Conservation (phyloP, 2,329 filamentous ascomycete genomes). For the Akanthomyces lecanii region DNA sequence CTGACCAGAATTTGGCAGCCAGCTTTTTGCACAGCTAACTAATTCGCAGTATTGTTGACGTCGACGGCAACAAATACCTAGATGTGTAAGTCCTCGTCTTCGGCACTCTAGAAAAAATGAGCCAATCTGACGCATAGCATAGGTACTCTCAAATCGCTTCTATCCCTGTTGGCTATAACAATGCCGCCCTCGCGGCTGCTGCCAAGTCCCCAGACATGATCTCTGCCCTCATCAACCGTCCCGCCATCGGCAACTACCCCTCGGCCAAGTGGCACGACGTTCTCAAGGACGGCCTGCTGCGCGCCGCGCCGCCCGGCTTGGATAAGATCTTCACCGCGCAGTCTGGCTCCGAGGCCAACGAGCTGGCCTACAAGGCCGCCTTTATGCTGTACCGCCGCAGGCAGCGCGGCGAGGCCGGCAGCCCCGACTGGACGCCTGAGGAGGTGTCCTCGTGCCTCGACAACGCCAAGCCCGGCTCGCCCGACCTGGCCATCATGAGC, state of each 20-base stretch:
- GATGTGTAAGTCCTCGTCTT: constrained; percentile 40
- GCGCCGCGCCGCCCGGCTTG: constrained; percentile 68
- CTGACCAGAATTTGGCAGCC: no score
- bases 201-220: constrained; percentile 68
- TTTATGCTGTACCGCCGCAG: constrained; percentile 76
- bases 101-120: background rate
- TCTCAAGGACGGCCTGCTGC: constrained; percentile 66
- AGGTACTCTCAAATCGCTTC: constrained; percentile 79
- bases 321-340: constrained; percentile 78
- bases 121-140: background rate
- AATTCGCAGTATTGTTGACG: constrained; percentile 37
- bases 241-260: constrained; percentile 77
- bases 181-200: constrained; percentile 61
- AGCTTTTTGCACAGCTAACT: background rate
- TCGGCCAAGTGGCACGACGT: constrained; percentile 70
- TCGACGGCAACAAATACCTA: constrained; percentile 46
- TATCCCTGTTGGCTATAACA: constrained; percentile 81
- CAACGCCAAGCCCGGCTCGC: constrained; percentile 69
- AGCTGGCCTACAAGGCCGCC: constrained; percentile 80
- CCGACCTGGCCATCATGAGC: constrained; percentile 71
- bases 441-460: constrained; percentile 65
- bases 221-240: constrained; percentile 70
- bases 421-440: constrained; percentile 67
- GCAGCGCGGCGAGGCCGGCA: constrained; percentile 65
- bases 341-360: constrained; percentile 78